A percentile compares a stretch with the other conserved stretches of the same genome.
Evolutionary conservation across 2,329 filamentous ascomycete species (phyloP).

Genomic region (Penicillium glabrum): DNA sequence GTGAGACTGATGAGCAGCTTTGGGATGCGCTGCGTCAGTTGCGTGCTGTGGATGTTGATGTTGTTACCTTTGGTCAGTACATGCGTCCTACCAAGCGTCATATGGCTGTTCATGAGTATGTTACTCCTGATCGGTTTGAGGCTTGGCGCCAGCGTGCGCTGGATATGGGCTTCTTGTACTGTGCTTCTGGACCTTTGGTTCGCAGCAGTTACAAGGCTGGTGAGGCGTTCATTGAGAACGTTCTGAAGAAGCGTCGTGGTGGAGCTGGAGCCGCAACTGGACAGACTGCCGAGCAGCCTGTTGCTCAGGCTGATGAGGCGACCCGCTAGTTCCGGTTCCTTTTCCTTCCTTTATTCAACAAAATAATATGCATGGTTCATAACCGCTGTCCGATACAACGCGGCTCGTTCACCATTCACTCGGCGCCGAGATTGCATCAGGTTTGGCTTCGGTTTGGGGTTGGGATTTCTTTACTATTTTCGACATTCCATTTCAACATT

Average conservation of each 20-base stretch:
- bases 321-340: conserved; percentile 22
- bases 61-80: conserved; percentile 99
- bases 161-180: conserved; percentile 96
- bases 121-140: conserved; percentile 89
- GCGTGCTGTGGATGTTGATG: conserved; percentile 77
- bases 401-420: background rate
- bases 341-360: conserved; percentile 3
- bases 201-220: conserved; percentile 97
- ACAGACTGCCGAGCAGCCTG: conserved; percentile 25
- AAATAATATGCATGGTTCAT: conserved; percentile 11
- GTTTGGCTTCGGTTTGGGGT: conserved; percentile 12
- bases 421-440: conserved; percentile 21
- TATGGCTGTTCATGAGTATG: conserved; percentile 94
- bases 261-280: conserved; percentile 24
- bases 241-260: conserved; percentile 72
- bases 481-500: conserved; percentile 13
- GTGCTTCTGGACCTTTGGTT: conserved; percentile 88
- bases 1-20: conserved; percentile 86
- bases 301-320: conserved; percentile 25
- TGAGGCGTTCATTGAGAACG: conserved; percentile 98
- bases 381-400: background rate
- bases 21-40: conserved; percentile 78
- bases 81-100: conserved; percentile 98
- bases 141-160: conserved; percentile 85
- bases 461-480: conserved; percentile 6